Evolutionary conservation across 1,139 yeast species (phyloP), one percentile per base, ranked within the genome.

Genomic region (Suhomyces terraborum): DNA sequence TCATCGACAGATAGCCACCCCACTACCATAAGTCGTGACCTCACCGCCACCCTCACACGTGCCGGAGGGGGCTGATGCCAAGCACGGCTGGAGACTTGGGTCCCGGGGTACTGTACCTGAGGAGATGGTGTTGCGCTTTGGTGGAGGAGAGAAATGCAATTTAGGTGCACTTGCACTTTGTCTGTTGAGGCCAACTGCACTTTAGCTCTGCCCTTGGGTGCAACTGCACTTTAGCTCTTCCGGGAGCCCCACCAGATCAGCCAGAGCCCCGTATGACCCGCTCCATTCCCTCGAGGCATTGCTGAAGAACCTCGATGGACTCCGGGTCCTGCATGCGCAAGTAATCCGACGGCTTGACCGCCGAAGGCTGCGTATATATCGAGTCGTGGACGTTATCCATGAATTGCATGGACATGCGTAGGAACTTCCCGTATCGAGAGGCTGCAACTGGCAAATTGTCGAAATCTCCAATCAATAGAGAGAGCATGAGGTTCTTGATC

Each of bases 401-500:
- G 41, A 68, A 68, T 21, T 46, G 42, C 32, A 54, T 40, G 6
- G 64, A 49, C 19, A 58, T 28, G 35, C 58, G 50, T 24, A 64
- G 47, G 41, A 56, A 62, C 23, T 51, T 53, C n/a, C 67, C 64
- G 26, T 61, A 54, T 37, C 56, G 57, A 25, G 55, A 52, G 9
- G 61, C 47, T 38, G 56, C 59, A 8, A 35, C 35, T 9, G 68
- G 67, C 10, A 67, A 48, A 14, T 59, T 53, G 38, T 54, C 59
- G 35, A 55, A 59, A 42, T 59, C 64, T 18, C 62, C 54, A 4
- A 67, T 55, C 34, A 68, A 50, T 21, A 67, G 49, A 29, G 67
- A 61, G 12, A 68, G 58, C 62, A 67, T 60, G 12, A 67, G 44
- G 46, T 64, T 64, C 38, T 67, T 67, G 42, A 68, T 49, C 26